Percentiles rank a stretch among this genome's conserved stretches.
Conservation (phyloP, 1,139 yeast species). For the Ogataea hybrid region DNA sequence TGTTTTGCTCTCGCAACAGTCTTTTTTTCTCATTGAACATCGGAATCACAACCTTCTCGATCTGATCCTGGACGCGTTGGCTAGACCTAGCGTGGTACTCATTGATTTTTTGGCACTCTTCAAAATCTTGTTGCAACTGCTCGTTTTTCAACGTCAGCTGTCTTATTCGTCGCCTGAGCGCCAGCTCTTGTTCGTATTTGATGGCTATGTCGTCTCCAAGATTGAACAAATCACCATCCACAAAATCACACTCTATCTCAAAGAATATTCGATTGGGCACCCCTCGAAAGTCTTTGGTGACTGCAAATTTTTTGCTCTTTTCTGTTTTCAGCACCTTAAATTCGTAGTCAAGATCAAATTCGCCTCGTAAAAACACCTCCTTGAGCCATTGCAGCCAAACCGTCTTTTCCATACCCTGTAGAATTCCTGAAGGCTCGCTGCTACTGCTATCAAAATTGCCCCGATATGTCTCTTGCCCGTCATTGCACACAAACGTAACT, state of each 20-base stretch:
- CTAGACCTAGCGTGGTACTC: constrained; percentile 6
- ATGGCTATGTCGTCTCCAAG: constrained; percentile 16
- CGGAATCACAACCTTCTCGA: constrained; percentile 17
- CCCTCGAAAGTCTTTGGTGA: constrained; percentile 14
- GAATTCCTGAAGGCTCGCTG: neutral
- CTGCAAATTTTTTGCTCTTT: constrained; percentile 8
- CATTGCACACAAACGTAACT: constrained; percentile 12
- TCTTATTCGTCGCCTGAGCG: constrained; percentile 7
- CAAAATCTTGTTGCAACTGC: constrained; percentile 11
- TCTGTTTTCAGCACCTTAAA: constrained; percentile 10
- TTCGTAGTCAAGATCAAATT: constrained; percentile 14
- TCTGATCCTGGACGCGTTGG: constrained; percentile 9
- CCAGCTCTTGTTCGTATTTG: constrained; percentile 12
- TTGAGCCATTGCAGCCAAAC: constrained; percentile 18
- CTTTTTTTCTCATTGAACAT: constrained; percentile 21
- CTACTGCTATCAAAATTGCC: constrained; percentile 5
- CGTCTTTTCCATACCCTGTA: constrained; percentile 5
- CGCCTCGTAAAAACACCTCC: constrained; percentile 13
- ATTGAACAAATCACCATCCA: constrained; percentile 13
- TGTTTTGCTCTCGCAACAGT: constrained; percentile 10
- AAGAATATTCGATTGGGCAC: constrained; percentile 15
- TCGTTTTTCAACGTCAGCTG: constrained; percentile 4
- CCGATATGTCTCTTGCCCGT: constrained; percentile 6
- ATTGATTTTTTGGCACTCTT: constrained; percentile 6
- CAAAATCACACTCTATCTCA: constrained; percentile 8